phyloP scores from a whole-genome alignment of 495 filamentous ascomycete genomes.

The Penicillium lagena region DNA sequence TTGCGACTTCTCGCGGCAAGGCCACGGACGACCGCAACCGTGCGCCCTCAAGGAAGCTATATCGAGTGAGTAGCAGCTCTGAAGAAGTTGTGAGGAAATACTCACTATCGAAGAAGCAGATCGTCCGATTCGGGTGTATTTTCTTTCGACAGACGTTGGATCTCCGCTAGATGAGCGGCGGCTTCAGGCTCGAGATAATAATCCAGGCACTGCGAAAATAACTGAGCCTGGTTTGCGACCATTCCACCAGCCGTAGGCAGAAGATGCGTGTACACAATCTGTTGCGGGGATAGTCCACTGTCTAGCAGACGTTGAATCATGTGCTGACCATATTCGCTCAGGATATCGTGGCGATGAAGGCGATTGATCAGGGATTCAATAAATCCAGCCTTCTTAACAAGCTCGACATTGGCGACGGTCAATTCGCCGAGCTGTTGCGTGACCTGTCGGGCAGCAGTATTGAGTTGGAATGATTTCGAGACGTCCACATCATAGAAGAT shows the following conservation, averaged over 20 bases:
- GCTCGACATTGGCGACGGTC: constrained; percentile 60
- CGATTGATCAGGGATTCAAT: constrained; percentile 52
- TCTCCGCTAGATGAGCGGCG: constrained; percentile 47
- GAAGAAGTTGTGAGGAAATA: not conserved
- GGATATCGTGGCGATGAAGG: constrained; percentile 42
- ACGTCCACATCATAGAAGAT: constrained; percentile 52
- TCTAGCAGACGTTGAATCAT: constrained; percentile 66
- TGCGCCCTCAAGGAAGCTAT: constrained; percentile 53
- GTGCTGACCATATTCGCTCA: constrained; percentile 61
- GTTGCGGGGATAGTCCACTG: constrained; percentile 52
- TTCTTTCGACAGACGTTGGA: constrained; percentile 48
- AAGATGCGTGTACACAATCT: constrained; percentile 70
- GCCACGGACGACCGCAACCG: constrained; percentile 50
- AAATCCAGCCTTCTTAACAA: constrained; percentile 48
- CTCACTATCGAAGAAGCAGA: constrained; percentile 38
- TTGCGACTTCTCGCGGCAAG: constrained; percentile 44
- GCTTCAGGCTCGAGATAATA: constrained; percentile 62
- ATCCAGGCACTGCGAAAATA: constrained; percentile 73
- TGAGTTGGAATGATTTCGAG: constrained; percentile 48
- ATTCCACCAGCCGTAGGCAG: constrained; percentile 53
- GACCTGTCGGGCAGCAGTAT: constrained; percentile 55
- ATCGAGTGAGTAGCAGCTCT: constrained; percentile 9
- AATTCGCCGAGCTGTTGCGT: constrained; percentile 55
- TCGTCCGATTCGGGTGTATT: constrained; percentile 43
- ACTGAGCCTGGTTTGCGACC: constrained; percentile 65